phyloP scores from a whole-genome alignment of 768 basidiomycete species.

The Fibroporia radiculosa region DNA sequence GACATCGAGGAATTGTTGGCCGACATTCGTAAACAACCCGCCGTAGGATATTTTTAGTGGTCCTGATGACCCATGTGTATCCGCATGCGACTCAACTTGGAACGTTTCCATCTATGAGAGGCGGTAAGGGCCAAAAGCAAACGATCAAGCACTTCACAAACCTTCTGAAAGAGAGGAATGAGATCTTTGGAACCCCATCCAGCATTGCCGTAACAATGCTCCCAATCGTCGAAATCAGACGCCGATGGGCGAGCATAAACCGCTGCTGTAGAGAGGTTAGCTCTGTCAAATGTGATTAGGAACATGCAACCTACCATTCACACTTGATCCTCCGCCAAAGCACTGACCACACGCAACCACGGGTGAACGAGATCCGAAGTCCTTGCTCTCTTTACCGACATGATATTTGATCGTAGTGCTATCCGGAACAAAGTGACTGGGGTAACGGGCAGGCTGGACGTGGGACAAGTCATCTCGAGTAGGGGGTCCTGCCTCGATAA shows the following conservation, averaged over 20 bases:
- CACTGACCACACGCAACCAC: slow-evolving; percentile 38
- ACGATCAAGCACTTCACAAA: slow-evolving; percentile 16
- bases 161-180: slow-evolving; percentile 55
- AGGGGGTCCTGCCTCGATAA: slow-evolving; percentile 51
- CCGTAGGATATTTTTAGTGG: slow-evolving; percentile 33
- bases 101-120: slow-evolving; percentile 30
- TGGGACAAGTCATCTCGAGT: slow-evolving; percentile 37
- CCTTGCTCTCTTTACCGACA: slow-evolving; percentile 28
- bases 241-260: slow-evolving; percentile 54
- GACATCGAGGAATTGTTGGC: slow-evolving; percentile 21
- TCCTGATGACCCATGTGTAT: slow-evolving; percentile 38
- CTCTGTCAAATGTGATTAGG: not conserved
- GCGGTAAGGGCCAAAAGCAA: slow-evolving; percentile 14
- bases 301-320: slow-evolving; percentile 40
- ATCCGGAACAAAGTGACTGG: slow-evolving; percentile 30
- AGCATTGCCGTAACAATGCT: slow-evolving; percentile 37
- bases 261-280: slow-evolving; percentile 20
- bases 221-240: slow-evolving; percentile 66
- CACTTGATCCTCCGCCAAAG: slow-evolving; percentile 52
- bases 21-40: slow-evolving; percentile 16
- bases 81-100: slow-evolving; percentile 19
- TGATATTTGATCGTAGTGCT: slow-evolving; percentile 38
- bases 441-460: slow-evolving; percentile 44
- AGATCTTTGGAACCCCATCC: slow-evolving; percentile 58
- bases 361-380: slow-evolving; percentile 35